Evolutionary conservation across 805 yeast species (phyloP), one percentile per base, ranked within the genome.

Genomic region (Torulaspora gathmanii): DNA sequence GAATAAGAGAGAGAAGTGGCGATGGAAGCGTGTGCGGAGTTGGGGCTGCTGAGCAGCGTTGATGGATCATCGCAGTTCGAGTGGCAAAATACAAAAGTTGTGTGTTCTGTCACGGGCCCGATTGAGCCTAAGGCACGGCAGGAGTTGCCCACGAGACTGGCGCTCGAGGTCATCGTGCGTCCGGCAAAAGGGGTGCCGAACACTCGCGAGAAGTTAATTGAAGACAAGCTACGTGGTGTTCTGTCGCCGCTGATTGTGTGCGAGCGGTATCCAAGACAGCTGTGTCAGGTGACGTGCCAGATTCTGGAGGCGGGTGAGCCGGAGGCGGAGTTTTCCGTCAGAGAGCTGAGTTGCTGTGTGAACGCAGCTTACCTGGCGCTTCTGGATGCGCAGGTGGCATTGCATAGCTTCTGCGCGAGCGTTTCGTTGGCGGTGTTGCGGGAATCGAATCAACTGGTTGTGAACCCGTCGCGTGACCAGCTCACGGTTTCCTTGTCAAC

Each of bases 71-170:
- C 91, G 1, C 75, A 75, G 19, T 70, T 81, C 45, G 60, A 67
- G 12, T 61, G 68, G n/a, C 78, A 75, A 1, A 63, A 63, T 13
- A 78, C 84, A 1, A 76, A 76, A 45, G 80, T 85, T 2, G 66
- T 90, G 2, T 79, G 83, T 34, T 80, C 96, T 0, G 90, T 91
- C 1, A 77, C 90, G 1, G 99, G 99, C 0, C 99, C 99, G 0
- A 75, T 91, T 25, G 97, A 91, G 57, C 82, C 87, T 9, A 83
- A 82, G 61, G 66, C 79, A 11, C 77, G 91, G 54, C 95, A 89
- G 60, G 98, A 91, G 61, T 64, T 82, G 27, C 96, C 97, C 9
- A 82, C 85, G 12, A 70, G 74, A 36, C 83, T 91, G 12, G 80
- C 86, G 13, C 63, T 93, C 13, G 96, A 89, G 63, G 75, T 93